Conservation (phyloP, 768 basidiomycete species). For the Boletus edulis region DNA sequence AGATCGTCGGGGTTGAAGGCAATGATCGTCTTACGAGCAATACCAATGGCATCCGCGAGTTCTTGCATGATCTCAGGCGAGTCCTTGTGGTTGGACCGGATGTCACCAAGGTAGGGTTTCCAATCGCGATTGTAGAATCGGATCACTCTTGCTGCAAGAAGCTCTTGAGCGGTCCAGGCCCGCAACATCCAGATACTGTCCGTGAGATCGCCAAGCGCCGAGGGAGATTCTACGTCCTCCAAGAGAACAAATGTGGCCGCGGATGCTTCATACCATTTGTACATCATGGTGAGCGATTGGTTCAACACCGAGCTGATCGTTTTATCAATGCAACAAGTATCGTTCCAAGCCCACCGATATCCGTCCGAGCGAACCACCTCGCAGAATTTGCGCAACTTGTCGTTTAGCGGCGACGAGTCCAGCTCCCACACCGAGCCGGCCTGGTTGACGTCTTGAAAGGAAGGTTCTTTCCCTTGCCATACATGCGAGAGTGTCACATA, state of each 20-base stretch:
- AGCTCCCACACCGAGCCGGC: constrained; percentile 4
- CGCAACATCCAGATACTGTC: constrained; percentile 8
- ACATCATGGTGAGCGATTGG: constrained; percentile 12
- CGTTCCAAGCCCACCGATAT: constrained; percentile 15
- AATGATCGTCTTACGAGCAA: too few species aligned
- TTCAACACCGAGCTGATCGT: constrained; percentile 1
- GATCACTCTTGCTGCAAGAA: too few species aligned
- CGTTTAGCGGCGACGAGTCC: not conserved
- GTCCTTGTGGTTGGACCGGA: too few species aligned
- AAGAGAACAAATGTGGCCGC: constrained; percentile 3
- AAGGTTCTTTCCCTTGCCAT: constrained; percentile 10
- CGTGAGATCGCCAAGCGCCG: not conserved
- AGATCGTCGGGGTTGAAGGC: too few species aligned
- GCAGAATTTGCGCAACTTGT: constrained; percentile 11
- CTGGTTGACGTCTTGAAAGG: constrained; percentile 3
- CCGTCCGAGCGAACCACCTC: not conserved
- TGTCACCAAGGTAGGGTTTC: too few species aligned
- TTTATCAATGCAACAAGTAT: constrained; percentile 13
- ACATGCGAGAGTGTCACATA: constrained; percentile 14
- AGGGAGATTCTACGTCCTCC: not conserved
- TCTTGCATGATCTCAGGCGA: too few species aligned
- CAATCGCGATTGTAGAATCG: too few species aligned
- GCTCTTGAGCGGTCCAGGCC: not conserved
- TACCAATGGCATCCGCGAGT: too few species aligned
- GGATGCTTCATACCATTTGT: constrained; percentile 11